Evolutionary conservation across 2,329 filamentous ascomycete genomes (phyloP).

Genomic region (Penicillium capsulatum): DNA sequence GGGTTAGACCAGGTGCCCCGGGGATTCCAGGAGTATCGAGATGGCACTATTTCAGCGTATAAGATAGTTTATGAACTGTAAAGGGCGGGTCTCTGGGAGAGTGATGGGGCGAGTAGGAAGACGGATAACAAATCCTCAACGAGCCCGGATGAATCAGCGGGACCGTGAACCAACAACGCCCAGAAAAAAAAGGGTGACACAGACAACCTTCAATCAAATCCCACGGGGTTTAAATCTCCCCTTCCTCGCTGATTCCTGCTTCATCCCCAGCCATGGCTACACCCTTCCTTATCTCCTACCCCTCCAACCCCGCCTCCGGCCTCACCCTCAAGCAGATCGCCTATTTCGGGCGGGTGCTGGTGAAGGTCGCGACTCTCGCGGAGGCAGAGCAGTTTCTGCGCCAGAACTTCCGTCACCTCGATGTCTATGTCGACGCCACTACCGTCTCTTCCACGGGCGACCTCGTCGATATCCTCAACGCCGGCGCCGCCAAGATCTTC

Average conservation of each 20-base stretch:
- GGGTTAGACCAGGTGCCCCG: constrained; percentile 33
- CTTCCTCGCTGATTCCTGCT: constrained; percentile 1
- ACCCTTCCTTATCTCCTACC: constrained; percentile 41
- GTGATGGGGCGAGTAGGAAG: neutral
- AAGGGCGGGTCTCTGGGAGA: neutral
- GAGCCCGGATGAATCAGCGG: constrained; percentile 23
- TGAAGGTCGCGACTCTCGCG: constrained; percentile 44
- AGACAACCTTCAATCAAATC: too few species aligned
- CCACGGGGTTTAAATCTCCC: too few species aligned
- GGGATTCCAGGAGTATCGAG: constrained; percentile 39
- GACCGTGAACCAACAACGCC: constrained; percentile 4
- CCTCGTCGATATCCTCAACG: constrained; percentile 74
- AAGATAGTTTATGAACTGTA: constrained; percentile 40
- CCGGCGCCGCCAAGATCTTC: constrained; percentile 80
- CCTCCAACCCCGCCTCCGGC: constrained; percentile 45
- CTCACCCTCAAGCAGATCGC: constrained; percentile 53
- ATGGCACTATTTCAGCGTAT: constrained; percentile 39
- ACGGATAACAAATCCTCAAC: too few species aligned
- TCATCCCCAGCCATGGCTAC: constrained; percentile 38
- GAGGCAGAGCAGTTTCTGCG: constrained; percentile 51
- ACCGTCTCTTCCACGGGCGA: constrained; percentile 65
- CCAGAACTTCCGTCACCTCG: constrained; percentile 52
- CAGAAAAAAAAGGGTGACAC: constrained; percentile 15
- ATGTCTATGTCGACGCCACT: constrained; percentile 73
- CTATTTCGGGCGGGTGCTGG: constrained; percentile 56